Evolutionary conservation across 2,329 filamentous ascomycete species (phyloP).

Genomic region (Fusarium equiseti): DNA sequence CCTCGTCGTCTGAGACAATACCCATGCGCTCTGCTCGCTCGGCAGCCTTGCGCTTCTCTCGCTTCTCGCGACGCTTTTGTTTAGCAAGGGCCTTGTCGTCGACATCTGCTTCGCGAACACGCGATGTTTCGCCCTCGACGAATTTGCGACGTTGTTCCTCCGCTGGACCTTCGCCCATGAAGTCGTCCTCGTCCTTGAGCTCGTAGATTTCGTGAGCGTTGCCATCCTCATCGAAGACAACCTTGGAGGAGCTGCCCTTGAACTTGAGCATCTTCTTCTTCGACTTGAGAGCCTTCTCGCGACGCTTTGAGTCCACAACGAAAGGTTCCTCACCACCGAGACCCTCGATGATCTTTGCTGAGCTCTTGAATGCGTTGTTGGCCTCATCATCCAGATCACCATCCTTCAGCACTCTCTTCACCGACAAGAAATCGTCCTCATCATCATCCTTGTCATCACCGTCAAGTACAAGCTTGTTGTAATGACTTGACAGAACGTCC

Average conservation of each 20-base stretch:
- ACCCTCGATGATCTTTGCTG: constrained; percentile 72
- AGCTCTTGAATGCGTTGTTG: constrained; percentile 57
- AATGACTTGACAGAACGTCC: constrained; percentile 93
- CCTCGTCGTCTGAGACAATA: constrained; percentile 45
- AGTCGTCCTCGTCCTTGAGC: constrained; percentile 85
- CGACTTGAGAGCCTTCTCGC: constrained; percentile 92
- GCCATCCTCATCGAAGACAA: constrained; percentile 94
- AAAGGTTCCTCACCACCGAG: constrained; percentile 79
- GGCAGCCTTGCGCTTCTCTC: constrained; percentile 77
- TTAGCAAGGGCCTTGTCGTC: constrained; percentile 85
- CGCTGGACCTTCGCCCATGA: constrained; percentile 78
- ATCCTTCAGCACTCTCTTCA: constrained; percentile 87
- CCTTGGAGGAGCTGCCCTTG: constrained; percentile 85
- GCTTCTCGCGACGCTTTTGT: constrained; percentile 82
- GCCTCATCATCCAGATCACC: constrained; percentile 70
- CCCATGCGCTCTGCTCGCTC: constrained; percentile 59
- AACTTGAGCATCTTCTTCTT: constrained; percentile 95
- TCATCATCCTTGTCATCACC: constrained; percentile 63
- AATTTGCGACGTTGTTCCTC: constrained; percentile 83
- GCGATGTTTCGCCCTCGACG: constrained; percentile 78
- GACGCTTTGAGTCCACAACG: constrained; percentile 91
- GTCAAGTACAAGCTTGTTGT: constrained; percentile 83
- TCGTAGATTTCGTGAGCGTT: constrained; percentile 88
- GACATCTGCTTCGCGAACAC: constrained; percentile 80
- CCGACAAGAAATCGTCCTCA: constrained; percentile 82